phyloP scores from a whole-genome alignment of 257 asterid species.

The Echites panduratus region DNA sequence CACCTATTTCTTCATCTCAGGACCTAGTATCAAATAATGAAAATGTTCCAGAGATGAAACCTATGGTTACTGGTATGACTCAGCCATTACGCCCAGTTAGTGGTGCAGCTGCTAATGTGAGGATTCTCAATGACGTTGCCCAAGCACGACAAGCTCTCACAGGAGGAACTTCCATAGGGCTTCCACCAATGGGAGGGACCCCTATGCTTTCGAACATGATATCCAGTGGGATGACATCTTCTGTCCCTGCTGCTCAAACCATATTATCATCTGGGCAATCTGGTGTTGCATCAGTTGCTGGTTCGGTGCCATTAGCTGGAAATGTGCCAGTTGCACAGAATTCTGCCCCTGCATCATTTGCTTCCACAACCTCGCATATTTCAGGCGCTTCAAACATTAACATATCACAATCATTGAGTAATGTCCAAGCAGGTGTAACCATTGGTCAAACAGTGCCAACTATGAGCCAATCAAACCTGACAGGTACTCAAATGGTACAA shows the following conservation, averaged over 20 bases:
- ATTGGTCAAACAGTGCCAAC: conserved; percentile 62
- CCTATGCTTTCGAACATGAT: conserved; percentile 85
- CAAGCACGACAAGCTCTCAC: conserved; percentile 82
- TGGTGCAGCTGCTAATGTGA: conserved; percentile 77
- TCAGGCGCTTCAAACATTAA: conserved; percentile 47
- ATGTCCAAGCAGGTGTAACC: conserved; percentile 54
- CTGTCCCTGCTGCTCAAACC: conserved; percentile 65
- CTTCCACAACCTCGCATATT: conserved; percentile 46
- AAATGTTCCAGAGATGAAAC: conserved; percentile 66
- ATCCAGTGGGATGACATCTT: conserved; percentile 77
- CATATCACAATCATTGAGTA: conserved; percentile 58
- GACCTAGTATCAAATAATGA: conserved; percentile 51
- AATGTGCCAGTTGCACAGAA: conserved; percentile 45
- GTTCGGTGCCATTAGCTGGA: conserved; percentile 51
- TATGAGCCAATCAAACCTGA: conserved; percentile 66
- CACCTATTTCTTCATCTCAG: conserved; percentile 76
- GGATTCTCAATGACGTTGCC: conserved; percentile 79
- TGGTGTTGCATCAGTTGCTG: conserved; percentile 49
- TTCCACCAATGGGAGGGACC: conserved; percentile 59
- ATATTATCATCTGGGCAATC: conserved; percentile 62
- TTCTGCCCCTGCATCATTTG: conserved; percentile 56
- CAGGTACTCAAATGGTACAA: conserved; percentile 68
- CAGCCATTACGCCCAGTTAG: conserved; percentile 64
- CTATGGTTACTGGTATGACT: conserved; percentile 42
- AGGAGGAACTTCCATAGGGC: conserved; percentile 70